These are phyloP conservation scores for Escallonia herrerae DNA, from an alignment of 129 eudicot species.

Conservation along the genomic window DNA sequence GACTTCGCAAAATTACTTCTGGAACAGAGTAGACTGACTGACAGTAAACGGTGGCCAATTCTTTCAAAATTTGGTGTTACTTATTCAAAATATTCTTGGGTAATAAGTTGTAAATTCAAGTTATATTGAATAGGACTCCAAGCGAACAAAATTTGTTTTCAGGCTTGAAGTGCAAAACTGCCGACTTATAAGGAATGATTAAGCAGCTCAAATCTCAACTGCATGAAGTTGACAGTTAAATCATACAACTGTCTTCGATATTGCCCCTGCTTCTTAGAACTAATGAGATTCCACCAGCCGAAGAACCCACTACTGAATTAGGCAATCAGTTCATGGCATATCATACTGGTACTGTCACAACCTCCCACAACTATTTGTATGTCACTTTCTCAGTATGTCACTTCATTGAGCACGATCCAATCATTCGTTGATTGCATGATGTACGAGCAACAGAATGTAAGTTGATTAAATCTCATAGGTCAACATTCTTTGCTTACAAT, in stretches of 20 bases:
- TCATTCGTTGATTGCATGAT: conserved; percentile 1
- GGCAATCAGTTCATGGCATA: conserved; percentile 7
- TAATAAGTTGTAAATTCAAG: no score
- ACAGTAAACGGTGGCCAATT: no score
- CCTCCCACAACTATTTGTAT: no score
- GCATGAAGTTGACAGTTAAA: background rate
- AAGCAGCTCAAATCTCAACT: background rate
- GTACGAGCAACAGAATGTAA: no score
- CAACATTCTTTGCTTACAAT: conserved; percentile 10
- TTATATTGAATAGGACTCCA: no score
- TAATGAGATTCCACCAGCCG: background rate
- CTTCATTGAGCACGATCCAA: background rate
- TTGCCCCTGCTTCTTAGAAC: background rate
- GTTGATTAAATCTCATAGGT: no score
- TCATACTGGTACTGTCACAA: background rate
- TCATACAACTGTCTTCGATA: background rate
- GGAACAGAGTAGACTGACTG: background rate
- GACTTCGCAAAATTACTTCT: background rate
- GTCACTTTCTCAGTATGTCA: no score
- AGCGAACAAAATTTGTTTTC: no score
- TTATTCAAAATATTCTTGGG: no score
- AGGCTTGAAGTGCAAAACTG: background rate
- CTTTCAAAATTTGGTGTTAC: no score
- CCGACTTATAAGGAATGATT: background rate
- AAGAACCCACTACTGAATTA: background rate